Percentiles rank a stretch among this genome's conserved stretches.
Evolutionary conservation across 2,329 filamentous ascomycete species (phyloP).

Genomic region (Pezicula neosporulosa): DNA sequence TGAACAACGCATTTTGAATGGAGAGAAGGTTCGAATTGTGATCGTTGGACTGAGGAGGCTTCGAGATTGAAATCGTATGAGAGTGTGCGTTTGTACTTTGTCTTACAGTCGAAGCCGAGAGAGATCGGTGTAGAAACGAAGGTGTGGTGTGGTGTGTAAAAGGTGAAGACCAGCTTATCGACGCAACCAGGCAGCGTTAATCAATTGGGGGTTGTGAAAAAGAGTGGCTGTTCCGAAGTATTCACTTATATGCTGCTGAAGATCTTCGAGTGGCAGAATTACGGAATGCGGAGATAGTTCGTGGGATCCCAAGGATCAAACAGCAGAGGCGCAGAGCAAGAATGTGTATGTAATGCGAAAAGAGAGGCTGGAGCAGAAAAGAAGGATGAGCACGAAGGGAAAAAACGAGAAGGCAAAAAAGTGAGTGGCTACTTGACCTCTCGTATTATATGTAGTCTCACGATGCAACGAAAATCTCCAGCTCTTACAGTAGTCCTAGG

Average conservation of each 20-base stretch:
- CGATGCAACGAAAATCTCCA: not conserved
- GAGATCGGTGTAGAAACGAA: not conserved
- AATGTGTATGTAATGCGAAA: not conserved
- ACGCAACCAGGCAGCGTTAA: not conserved
- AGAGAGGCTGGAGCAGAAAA: slow-evolving; percentile 37
- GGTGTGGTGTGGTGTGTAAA: not conserved
- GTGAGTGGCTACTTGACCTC: no score
- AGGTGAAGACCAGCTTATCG: not conserved
- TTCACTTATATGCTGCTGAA: not conserved
- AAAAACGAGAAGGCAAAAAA: slow-evolving; percentile 25
- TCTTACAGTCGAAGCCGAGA: not conserved
- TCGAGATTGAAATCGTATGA: not conserved
- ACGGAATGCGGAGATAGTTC: not conserved
- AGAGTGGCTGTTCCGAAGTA: not conserved
- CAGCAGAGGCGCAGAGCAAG: not conserved
- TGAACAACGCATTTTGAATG: not conserved
- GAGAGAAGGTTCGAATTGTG: not conserved
- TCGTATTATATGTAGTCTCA: not conserved
- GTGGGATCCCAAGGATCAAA: not conserved
- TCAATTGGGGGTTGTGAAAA: not conserved
- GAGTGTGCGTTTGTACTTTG: not conserved
- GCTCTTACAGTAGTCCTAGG: not conserved
- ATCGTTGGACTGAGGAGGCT: not conserved
- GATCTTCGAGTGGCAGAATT: not conserved
- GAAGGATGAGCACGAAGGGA: slow-evolving; percentile 41